Conservation (phyloP, 768 basidiomycete species). For the Termitomyces eurrhizus region DNA sequence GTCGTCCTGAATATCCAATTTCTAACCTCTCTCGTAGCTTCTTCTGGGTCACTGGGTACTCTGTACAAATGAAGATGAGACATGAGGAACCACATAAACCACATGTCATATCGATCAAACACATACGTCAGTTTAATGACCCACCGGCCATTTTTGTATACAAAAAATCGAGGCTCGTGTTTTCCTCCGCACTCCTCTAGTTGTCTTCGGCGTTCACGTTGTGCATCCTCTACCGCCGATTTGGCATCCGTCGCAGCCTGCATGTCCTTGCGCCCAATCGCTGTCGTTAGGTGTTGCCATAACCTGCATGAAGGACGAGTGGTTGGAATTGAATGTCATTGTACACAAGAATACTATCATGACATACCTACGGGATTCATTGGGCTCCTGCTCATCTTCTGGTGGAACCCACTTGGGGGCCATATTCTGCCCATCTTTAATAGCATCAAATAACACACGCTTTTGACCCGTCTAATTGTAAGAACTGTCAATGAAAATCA, state of each 20-base stretch:
- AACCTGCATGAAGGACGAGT: slow-evolving; percentile 38
- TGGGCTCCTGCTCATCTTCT: slow-evolving; percentile 82
- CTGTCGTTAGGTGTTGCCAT: slow-evolving; percentile 81
- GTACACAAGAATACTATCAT: neutral
- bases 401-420: slow-evolving; percentile 83
- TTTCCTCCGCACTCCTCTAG: slow-evolving; percentile 70
- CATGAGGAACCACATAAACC: neutral
- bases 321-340: neutral
- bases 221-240: slow-evolving; percentile 84
- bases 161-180: slow-evolving; percentile 81
- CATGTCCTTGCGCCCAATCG: slow-evolving; percentile 89
- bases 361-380: slow-evolving; percentile 78
- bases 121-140: slow-evolving; percentile 73
- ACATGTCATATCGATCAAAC: neutral
- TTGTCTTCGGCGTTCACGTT: slow-evolving; percentile 73
- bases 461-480: slow-evolving; percentile 54
- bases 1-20: slow-evolving; percentile 69
- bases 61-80: slow-evolving; percentile 31
- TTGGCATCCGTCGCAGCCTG: slow-evolving; percentile 91
- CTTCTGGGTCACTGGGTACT: slow-evolving; percentile 63
- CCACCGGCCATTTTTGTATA: slow-evolving; percentile 73
- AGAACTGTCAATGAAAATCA: neutral
- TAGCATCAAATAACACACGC: slow-evolving; percentile 81
- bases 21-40: slow-evolving; percentile 62
- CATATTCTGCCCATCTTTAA: slow-evolving; percentile 67